These are phyloP conservation scores for Lophiostoma macrostomum DNA, from an alignment of 495 filamentous ascomycete genomes.

Conservation along the genomic window DNA sequence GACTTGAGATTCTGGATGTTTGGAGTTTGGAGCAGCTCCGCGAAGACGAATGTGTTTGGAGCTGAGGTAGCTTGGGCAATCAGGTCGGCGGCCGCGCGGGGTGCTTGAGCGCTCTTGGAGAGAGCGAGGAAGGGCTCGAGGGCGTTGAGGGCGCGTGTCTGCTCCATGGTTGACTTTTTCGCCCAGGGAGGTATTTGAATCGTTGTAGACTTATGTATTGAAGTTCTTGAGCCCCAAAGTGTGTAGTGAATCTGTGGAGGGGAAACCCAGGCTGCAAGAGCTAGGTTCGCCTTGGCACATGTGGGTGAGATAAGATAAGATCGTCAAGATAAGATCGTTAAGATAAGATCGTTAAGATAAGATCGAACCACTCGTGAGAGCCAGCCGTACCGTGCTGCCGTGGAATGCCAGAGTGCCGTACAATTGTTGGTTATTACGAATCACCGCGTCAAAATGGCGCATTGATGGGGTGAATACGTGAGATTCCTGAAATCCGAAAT, in stretches of 20 bases:
- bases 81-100: slow-evolving; percentile 80
- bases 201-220: too few species aligned
- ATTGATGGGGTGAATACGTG: too few species aligned
- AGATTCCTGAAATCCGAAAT: too few species aligned
- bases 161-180: slow-evolving; percentile 62
- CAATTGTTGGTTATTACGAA: too few species aligned
- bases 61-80: slow-evolving; percentile 82
- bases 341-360: slow-evolving; percentile 16
- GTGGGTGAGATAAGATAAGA: neutral
- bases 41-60: slow-evolving; percentile 89
- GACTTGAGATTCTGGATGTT: slow-evolving; percentile 71
- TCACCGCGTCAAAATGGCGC: too few species aligned
- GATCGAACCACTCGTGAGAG: too few species aligned
- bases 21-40: slow-evolving; percentile 80
- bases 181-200: slow-evolving; percentile 23
- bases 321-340: slow-evolving; percentile 7
- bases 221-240: too few species aligned
- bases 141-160: slow-evolving; percentile 79
- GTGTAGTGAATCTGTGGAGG: too few species aligned
- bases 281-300: too few species aligned
- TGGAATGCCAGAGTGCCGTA: too few species aligned
- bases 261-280: too few species aligned
- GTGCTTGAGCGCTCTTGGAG: slow-evolving; percentile 77
- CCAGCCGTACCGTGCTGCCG: too few species aligned
- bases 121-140: slow-evolving; percentile 81